Evolutionary conservation across 176 grass and related monocot species (phyloP).

Genomic region (sorghum (Sorghum bicolor)): DNA sequence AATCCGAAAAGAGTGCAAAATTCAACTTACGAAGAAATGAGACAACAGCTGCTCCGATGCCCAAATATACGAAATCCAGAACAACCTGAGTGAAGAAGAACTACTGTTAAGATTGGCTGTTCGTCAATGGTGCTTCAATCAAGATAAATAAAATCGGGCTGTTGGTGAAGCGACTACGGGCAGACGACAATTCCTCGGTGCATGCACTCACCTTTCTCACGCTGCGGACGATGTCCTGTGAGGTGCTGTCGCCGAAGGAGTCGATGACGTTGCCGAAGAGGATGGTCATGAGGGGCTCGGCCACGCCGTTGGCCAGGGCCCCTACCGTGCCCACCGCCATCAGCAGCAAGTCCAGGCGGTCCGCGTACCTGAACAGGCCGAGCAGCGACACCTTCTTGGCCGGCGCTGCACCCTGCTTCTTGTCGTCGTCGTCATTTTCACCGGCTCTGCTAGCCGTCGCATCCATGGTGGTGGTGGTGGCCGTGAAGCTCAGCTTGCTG

Average conservation of each 20-base stretch:
- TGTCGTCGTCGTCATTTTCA: background rate
- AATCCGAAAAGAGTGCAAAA: background rate
- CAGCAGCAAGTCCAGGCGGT: conserved; percentile 49
- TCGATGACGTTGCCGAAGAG: conserved; percentile 51
- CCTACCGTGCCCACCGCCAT: conserved; percentile 47
- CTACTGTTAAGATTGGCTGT: background rate
- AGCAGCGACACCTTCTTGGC: conserved; percentile 43
- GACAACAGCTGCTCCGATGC: conserved; percentile 34
- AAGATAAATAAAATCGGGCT: background rate
- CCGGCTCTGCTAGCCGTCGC: background rate
- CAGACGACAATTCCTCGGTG: background rate
- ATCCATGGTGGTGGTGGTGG: background rate
- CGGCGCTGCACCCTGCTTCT: background rate
- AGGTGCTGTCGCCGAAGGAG: conserved; percentile 44
- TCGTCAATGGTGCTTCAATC: background rate
- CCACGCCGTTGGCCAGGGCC: conserved; percentile 44
- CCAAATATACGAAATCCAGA: conserved; percentile 62
- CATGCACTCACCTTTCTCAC: conserved; percentile 42
- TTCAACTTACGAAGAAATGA: conserved; percentile 63
- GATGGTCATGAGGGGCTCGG: conserved; percentile 42
- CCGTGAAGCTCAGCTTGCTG: background rate
- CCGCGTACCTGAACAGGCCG: conserved; percentile 63
- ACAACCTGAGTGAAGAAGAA: conserved; percentile 45
- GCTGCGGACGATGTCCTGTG: conserved; percentile 10
- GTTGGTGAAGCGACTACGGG: too few relatives aligned